Conservation (phyloP, 768 basidiomycete species). For the Porphyrellus cyaneotinctus region DNA sequence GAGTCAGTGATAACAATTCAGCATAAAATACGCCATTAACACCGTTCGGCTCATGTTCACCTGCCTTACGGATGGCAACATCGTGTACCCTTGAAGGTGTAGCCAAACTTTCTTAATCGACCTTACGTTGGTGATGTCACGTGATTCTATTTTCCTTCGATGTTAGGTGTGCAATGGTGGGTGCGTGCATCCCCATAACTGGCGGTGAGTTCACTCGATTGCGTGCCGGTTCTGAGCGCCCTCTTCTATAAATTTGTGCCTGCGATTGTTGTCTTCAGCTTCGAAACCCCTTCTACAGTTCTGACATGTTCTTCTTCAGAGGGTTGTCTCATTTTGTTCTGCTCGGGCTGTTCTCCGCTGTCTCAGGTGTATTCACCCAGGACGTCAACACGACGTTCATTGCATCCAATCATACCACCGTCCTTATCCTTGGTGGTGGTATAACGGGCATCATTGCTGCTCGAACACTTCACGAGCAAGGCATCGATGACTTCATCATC, state of each 20-base stretch:
- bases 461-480: slow-evolving; percentile 48
- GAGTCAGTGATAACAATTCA: no score
- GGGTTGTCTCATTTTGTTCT: background rate
- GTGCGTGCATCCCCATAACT: no score
- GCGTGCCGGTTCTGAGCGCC: no score
- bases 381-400: background rate
- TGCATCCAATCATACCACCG: slow-evolving; percentile 24
- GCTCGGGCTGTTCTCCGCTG: slow-evolving; percentile 1
- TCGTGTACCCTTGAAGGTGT: no score
- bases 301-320: slow-evolving; percentile 12
- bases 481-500: slow-evolving; percentile 54
- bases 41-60: no score
- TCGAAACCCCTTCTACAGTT: background rate
- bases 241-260: background rate
- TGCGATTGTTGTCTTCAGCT: background rate
- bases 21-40: no score
- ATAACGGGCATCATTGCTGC: slow-evolving; percentile 65
- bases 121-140: no score
- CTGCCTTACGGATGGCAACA: no score
- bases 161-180: no score
- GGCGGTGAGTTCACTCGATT: background rate
- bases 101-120: no score
- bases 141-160: no score
- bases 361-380: slow-evolving; percentile 3
- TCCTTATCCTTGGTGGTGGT: slow-evolving; percentile 64